Conservation (phyloP, 2,329 filamentous ascomycete genomes). For the Diaporthe nobilis region DNA sequence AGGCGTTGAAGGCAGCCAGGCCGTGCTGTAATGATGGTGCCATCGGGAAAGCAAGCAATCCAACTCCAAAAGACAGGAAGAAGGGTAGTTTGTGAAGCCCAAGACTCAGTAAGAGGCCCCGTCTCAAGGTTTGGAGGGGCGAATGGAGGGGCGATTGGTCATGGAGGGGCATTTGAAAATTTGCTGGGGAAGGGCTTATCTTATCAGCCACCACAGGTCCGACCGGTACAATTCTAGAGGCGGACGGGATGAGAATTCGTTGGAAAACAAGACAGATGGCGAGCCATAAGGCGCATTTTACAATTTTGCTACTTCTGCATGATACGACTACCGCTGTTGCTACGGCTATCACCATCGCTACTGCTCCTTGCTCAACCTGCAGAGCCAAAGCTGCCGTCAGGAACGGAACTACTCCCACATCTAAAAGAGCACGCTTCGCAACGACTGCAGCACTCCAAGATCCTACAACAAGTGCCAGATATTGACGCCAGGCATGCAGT, state of each 20-base stretch:
- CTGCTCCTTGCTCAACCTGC: background rate
- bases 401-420: background rate
- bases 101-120: background rate
- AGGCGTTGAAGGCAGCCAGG: conserved; percentile 80
- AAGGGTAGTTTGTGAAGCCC: background rate
- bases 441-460: background rate
- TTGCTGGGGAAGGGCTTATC: conserved; percentile 19
- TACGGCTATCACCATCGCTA: conserved; percentile 11
- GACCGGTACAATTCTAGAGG: background rate
- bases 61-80: background rate
- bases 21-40: conserved; percentile 61
- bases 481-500: background rate
- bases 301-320: conserved; percentile 1
- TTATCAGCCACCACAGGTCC: conserved; percentile 30
- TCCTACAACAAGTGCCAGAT: background rate
- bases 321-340: background rate
- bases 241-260: background rate
- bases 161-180: conserved; percentile 35
- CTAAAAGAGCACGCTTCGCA: background rate
- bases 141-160: background rate
- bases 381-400: background rate
- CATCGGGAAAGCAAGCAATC: conserved; percentile 16
- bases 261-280: background rate
- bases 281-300: conserved; percentile 15
- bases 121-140: background rate